Evolutionary conservation across 164 flowering plant genomes (phyloP).

Genomic region (Chloranthus sessilifolius): DNA sequence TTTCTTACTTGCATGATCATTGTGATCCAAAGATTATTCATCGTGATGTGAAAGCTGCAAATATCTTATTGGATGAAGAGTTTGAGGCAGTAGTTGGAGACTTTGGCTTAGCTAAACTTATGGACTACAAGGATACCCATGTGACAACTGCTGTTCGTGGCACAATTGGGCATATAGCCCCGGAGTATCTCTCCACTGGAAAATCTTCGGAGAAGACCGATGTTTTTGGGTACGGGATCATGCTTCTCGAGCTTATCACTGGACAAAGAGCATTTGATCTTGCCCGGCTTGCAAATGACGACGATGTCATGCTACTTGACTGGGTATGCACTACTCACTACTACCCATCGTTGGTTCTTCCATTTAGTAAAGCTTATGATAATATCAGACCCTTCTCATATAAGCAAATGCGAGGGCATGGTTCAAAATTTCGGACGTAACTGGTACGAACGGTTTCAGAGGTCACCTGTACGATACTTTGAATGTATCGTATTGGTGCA

Average conservation of each 20-base stretch:
- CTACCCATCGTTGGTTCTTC: neutral
- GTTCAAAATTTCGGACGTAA: neutral
- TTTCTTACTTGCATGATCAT: slow-evolving; percentile 88
- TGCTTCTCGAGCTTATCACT: slow-evolving; percentile 93
- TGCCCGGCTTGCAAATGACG: slow-evolving; percentile 92
- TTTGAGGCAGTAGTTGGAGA: slow-evolving; percentile 97
- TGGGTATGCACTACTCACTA: slow-evolving; percentile 41
- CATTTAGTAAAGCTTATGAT: neutral
- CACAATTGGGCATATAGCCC: slow-evolving; percentile 90
- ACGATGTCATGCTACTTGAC: slow-evolving; percentile 93
- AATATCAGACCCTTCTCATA: neutral
- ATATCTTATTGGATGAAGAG: slow-evolving; percentile 83
- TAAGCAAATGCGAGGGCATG: neutral
- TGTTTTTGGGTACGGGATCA: slow-evolving; percentile 89
- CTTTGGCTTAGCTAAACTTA: slow-evolving; percentile 87
- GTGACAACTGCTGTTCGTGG: slow-evolving; percentile 95
- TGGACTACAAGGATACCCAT: slow-evolving; percentile 97
- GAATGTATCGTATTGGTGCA: too few species aligned
- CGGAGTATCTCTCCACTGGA: slow-evolving; percentile 86
- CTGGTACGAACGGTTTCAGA: neutral
- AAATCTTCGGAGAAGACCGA: slow-evolving; percentile 93
- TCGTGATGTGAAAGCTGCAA: slow-evolving; percentile 95
- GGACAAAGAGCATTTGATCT: slow-evolving; percentile 93
- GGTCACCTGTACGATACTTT: neutral
- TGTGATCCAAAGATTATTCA: slow-evolving; percentile 95